Conservation (phyloP, 2,329 filamentous ascomycete species). For the Coniosporium tulheliwenetii region DNA sequence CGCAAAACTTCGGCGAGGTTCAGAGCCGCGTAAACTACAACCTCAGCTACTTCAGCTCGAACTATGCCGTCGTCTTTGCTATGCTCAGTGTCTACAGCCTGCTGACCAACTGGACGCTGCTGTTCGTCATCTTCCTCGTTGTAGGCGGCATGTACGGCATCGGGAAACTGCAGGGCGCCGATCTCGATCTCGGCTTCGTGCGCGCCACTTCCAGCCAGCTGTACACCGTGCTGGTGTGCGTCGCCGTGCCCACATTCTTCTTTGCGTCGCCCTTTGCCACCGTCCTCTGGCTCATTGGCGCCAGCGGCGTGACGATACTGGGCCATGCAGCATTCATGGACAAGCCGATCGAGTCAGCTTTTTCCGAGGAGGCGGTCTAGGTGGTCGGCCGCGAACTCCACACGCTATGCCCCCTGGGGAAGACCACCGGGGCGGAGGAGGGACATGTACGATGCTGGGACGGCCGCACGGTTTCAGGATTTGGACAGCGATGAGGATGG, state of each 20-base stretch:
- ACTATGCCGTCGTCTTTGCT: conserved; percentile 85
- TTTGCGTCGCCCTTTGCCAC: conserved; percentile 73
- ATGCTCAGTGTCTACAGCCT: conserved; percentile 95
- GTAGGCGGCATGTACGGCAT: conserved; percentile 81
- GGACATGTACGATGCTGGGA: conserved; percentile 36
- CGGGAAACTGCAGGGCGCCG: conserved; percentile 73
- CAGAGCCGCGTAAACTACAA: conserved; percentile 97
- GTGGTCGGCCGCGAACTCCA: conserved; percentile 99
- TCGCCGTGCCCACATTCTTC: conserved; percentile 73
- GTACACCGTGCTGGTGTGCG: conserved; percentile 72
- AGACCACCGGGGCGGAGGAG: conserved; percentile 88
- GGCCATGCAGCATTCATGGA: conserved; percentile 94
- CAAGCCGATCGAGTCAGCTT: conserved; percentile 99
- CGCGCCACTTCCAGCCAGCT: conserved; percentile 82
- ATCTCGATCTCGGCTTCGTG: conserved; percentile 72
- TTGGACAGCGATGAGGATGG: conserved; percentile 38
- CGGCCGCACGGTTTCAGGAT: conserved; percentile 48
- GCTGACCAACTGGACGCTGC: conserved; percentile 69
- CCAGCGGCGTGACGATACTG: conserved; percentile 81
- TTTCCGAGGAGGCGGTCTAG: conserved; percentile 99
- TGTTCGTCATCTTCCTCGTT: conserved; percentile 87
- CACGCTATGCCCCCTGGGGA: conserved; percentile 85
- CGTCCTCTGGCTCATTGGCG: conserved; percentile 89
- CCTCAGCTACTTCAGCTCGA: conserved; percentile 91
- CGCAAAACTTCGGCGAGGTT: conserved; percentile 74